Percentiles rank a stretch among this genome's conserved stretches.
Evolutionary conservation across 1,139 yeast species (phyloP).

Genomic region (Protomyces pachydermus): DNA sequence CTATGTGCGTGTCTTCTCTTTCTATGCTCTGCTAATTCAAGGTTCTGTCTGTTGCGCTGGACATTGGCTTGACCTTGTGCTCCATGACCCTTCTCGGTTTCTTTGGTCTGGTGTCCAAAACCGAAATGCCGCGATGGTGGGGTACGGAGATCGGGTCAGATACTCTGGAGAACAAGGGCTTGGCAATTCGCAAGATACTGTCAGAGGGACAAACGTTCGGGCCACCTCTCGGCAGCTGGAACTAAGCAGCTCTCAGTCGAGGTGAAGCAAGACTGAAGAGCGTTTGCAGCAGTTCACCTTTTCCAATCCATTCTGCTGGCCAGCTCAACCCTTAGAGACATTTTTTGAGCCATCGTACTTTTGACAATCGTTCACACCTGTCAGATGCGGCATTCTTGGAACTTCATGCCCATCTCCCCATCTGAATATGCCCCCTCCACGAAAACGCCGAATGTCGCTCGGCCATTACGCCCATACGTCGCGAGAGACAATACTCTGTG

Average conservation of each 20-base stretch:
- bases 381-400: too few relatives aligned
- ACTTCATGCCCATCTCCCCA: too few relatives aligned
- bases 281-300: too few relatives aligned
- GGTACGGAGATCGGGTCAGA: slow-evolving; percentile 43
- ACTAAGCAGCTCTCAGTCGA: not conserved
- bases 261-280: too few relatives aligned
- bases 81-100: slow-evolving; percentile 45
- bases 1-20: not conserved
- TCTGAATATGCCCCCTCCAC: too few relatives aligned
- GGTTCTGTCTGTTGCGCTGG: slow-evolving; percentile 55
- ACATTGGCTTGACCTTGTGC: slow-evolving; percentile 49
- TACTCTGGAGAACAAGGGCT: slow-evolving; percentile 37
- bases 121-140: slow-evolving; percentile 47
- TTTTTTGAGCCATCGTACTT: too few relatives aligned
- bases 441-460: too few relatives aligned
- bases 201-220: slow-evolving; percentile 43
- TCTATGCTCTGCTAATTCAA: slow-evolving; percentile 32
- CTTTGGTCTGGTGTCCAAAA: slow-evolving; percentile 39
- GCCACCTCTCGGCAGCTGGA: slow-evolving; percentile 32
- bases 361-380: too few relatives aligned
- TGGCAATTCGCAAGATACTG: slow-evolving; percentile 35
- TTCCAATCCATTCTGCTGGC: too few relatives aligned
- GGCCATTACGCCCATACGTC: too few relatives aligned
- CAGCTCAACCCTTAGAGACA: too few relatives aligned
- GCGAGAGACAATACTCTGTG: too few relatives aligned